Evolutionary conservation across 768 basidiomycete genomes (phyloP).

Genomic region (Lentinula detonsa): DNA sequence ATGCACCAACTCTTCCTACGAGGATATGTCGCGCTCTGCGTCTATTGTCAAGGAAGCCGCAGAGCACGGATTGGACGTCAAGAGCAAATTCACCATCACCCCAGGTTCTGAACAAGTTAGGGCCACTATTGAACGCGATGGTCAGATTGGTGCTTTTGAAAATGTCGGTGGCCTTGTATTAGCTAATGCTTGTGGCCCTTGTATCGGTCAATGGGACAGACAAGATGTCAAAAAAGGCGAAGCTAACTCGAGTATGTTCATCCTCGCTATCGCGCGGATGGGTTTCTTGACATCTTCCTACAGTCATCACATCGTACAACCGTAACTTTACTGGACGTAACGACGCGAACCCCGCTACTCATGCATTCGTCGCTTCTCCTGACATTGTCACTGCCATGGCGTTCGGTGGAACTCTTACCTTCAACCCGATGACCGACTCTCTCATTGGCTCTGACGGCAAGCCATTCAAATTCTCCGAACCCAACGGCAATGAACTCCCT

Average conservation of each 20-base stretch:
- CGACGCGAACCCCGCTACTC: slow-evolving; percentile 98
- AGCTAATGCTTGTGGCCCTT: slow-evolving; percentile 98
- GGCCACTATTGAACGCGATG: slow-evolving; percentile 96
- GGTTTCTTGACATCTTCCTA: too few relatives aligned
- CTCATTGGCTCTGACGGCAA: slow-evolving; percentile 90
- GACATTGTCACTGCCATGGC: slow-evolving; percentile 96
- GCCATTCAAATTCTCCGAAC: slow-evolving; percentile 94
- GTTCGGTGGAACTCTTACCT: slow-evolving; percentile 89
- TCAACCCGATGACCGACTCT: slow-evolving; percentile 94
- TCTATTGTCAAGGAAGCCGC: slow-evolving; percentile 88
- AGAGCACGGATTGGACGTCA: slow-evolving; percentile 77
- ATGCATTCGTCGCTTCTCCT: slow-evolving; percentile 91
- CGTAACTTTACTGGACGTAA: slow-evolving; percentile 99
- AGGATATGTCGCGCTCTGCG: slow-evolving; percentile 98
- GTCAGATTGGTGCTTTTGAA: slow-evolving; percentile 86
- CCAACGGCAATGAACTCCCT: slow-evolving; percentile 88
- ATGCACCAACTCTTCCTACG: slow-evolving; percentile 99
- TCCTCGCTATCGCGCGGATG: neutral
- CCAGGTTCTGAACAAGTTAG: slow-evolving; percentile 98
- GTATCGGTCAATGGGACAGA: slow-evolving; percentile 99
- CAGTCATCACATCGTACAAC: slow-evolving; percentile 99
- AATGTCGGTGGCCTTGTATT: slow-evolving; percentile 86
- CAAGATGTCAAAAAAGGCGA: slow-evolving; percentile 96
- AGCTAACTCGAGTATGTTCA: slow-evolving; percentile 83
- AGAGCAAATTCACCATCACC: slow-evolving; percentile 97